A percentile compares a stretch with the other conserved stretches of the same genome.
These are phyloP conservation scores for Epichloe coenophiala DNA, from an alignment of 2,329 filamentous ascomycete species.

Conservation along the genomic window DNA sequence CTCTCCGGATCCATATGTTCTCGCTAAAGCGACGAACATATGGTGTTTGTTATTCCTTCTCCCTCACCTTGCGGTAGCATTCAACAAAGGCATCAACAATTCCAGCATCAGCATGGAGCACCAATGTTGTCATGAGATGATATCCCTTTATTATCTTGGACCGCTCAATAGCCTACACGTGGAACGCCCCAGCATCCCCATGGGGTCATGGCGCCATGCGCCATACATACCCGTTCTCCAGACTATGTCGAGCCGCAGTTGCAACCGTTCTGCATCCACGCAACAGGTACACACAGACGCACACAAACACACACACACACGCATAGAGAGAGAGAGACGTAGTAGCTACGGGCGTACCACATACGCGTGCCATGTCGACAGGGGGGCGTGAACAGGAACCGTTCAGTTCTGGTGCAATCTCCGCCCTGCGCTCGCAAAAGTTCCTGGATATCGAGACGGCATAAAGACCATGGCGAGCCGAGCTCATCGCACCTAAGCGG, in stretches of 20 bases:
- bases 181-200: constrained; percentile 1
- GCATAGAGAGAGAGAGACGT: too few relatives aligned
- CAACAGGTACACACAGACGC: too few relatives aligned
- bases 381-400: constrained; percentile 3
- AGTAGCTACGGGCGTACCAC: too few relatives aligned
- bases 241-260: background rate
- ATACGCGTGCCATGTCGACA: background rate
- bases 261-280: background rate
- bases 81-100: too few relatives aligned
- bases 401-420: constrained; percentile 7
- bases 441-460: constrained; percentile 6
- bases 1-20: too few relatives aligned
- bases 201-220: constrained; percentile 5
- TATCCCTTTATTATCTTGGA: background rate
- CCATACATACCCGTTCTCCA: background rate
- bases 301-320: too few relatives aligned
- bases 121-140: background rate
- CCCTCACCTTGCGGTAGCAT: too few relatives aligned
- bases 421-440: constrained; percentile 10
- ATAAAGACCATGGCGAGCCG: background rate
- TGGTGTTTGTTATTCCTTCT: too few relatives aligned
- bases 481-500: background rate
- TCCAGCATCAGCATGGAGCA: too few relatives aligned
- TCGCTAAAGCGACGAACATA: too few relatives aligned
- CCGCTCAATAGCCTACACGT: constrained; percentile 4